Evolutionary conservation across 768 basidiomycete genomes (phyloP), one percentile per base, ranked within the genome.

Genomic region (Trametes maxima): DNA sequence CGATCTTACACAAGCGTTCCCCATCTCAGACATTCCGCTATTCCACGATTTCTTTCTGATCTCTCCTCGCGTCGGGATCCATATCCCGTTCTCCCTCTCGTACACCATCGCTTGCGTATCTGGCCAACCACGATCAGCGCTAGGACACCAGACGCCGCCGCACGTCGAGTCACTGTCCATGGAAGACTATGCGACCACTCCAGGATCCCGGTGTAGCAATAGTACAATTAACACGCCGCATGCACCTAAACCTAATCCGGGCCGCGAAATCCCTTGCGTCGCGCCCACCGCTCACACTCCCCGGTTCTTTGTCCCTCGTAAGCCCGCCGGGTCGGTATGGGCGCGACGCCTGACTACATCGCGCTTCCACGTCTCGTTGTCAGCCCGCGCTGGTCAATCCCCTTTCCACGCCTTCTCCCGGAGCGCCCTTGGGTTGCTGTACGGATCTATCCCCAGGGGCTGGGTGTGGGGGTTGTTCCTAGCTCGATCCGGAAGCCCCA

Each of bases 21-120:
- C 35, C 42, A 52, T 22, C n/a, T 42, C 50, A 28, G 28, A 45
- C 43, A 39, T 49, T 28, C n/a, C 44, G 21, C 44, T 22, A 47
- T 62, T 60, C 61, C 55, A 42, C 50, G 14, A 19, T 19, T 14
- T 21, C 14, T 46, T 52, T 56, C 60, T 48, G 54, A 55, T 62
- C 22, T 62, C 11, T 21, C 54, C 21, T 25, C 39, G 46, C 19
- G 22, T 21, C 17, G 36, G 52, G 37, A 36, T 51, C 33, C 35
- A 33, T 33, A 28, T 7, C 11, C 14, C 42, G 17, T 24, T n/a
- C 25, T 24, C 21, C 25, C 5, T n/a, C 25, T 24, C 22, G 49
- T 12, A 36, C 17, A 16, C 33, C 21, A 8, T 14, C 45, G 45
- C 28, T 52, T 35, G 11, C 48, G 51, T 39, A 48, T 53, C 37